Conservation (phyloP, 2,329 filamentous ascomycete genomes). For the Chaetomium olivaceum region DNA sequence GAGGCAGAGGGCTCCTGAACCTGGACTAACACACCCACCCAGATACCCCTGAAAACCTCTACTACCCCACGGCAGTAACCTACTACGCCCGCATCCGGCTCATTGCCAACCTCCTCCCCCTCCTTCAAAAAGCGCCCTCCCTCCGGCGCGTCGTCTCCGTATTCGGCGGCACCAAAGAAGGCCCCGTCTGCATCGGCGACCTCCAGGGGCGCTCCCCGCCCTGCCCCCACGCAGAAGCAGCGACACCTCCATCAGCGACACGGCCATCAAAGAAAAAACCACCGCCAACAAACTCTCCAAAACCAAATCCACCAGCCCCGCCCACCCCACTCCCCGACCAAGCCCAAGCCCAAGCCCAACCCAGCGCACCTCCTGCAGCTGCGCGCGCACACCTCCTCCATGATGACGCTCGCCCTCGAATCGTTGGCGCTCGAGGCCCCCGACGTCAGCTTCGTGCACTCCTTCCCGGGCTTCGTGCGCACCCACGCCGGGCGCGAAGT, state of each 20-base stretch:
- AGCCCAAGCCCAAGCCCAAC: not conserved
- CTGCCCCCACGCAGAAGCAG: not conserved
- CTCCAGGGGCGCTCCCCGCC: constrained; percentile 43
- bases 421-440: constrained; percentile 49
- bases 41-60: constrained; percentile 61
- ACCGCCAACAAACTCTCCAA: constrained; percentile 6
- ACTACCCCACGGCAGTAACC: constrained; percentile 51
- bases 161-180: constrained; percentile 55
- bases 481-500: constrained; percentile 35
- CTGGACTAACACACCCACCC: not conserved
- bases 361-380: constrained; percentile 36
- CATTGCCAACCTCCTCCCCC: constrained; percentile 57
- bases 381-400: constrained; percentile 49
- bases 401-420: constrained; percentile 53
- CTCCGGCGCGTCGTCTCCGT: constrained; percentile 58
- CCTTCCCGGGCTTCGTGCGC: constrained; percentile 43
- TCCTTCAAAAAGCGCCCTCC: constrained; percentile 47
- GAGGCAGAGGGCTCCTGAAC: not conserved
- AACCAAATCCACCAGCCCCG: not conserved
- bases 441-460: constrained; percentile 44
- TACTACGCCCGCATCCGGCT: constrained; percentile 62
- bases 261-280: constrained; percentile 28
- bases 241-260: too few relatives aligned
- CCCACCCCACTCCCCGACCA: not conserved
- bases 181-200: constrained; percentile 48